Evolutionary conservation across 129 eudicot genomes (phyloP), one percentile per base, ranked within the genome.

Genomic region (Centaurea solstitialis): DNA sequence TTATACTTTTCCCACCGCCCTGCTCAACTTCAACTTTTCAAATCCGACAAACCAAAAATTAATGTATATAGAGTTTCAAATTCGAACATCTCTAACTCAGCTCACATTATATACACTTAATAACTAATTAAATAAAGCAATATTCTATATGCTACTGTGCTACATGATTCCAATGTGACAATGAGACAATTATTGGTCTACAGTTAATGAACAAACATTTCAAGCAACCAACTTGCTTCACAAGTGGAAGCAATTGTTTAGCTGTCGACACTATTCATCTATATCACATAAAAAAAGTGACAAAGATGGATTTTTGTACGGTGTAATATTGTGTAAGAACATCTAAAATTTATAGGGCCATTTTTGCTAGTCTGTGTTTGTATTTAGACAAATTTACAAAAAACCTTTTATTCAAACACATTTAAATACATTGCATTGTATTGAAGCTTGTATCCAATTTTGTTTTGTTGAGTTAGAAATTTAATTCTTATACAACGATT

Each of bases 191-290:
- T n/a, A 3, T 61, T 61, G 6, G 7, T 22, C 20, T 61, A 13
- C 6, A 50, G 15, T 47, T 47, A 38, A 72, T 50, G 43, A 65
- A 53, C 13, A 33, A 33, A 33, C 62, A 53, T 53, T 53, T 53
- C 21, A 53, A 53, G 62, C 21, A 57, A 22, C 79, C 50, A 75
- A 59, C 45, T 75, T n/a, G 69, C 50, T 24, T 75, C 17, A 20
- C 79, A 75, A 75, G 79, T 75, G 70, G 79, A 28, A 18, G 10
- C 47, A 74, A 61, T 53, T 74, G 45, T 53, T 65, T 22, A 21
- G 33, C n/a, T 53, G 68, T 57, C 57, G 37, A 75, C 79, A 75
- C 15, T 65, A 24, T 24, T 11, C 59, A 47, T 18, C 62, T 53
- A 53, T 18, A 4, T 15, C 62, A 53, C 8, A 53, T 15, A 12